phyloP scores from a whole-genome alignment of 73 alveolate species.

The Paramecium bursaria region DNA sequence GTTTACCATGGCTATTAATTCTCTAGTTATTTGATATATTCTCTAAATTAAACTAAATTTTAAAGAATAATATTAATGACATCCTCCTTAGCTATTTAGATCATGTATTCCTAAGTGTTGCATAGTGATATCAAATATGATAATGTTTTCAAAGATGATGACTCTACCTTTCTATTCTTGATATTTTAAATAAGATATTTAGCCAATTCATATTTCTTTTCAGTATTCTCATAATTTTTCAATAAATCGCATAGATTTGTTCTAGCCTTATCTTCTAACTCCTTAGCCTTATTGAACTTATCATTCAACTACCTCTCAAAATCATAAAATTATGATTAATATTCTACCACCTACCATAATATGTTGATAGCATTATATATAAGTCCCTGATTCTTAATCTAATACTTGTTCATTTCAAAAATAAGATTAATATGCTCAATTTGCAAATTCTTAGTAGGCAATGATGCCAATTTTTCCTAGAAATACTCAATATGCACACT shows the following conservation, averaged over 20 bases:
- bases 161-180: slow-evolving; percentile 3
- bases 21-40: no score
- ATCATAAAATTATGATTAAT: background rate
- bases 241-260: slow-evolving; percentile 23
- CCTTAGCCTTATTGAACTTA: background rate
- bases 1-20: no score
- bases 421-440: slow-evolving; percentile 30
- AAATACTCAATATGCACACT: slow-evolving; percentile 21
- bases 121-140: slow-evolving; percentile 35
- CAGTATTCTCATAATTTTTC: slow-evolving; percentile 17
- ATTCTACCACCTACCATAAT: slow-evolving; percentile 38
- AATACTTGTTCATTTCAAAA: slow-evolving; percentile 40
- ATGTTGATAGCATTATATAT: background rate
- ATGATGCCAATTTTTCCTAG: background rate
- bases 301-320: background rate
- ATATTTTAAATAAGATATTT: background rate
- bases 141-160: slow-evolving; percentile 27
- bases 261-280: slow-evolving; percentile 47
- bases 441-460: background rate
- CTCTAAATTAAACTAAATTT: no score
- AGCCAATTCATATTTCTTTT: slow-evolving; percentile 2
- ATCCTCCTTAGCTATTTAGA: no score
- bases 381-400: slow-evolving; percentile 38
- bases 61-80: no score
- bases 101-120: no score